These are phyloP conservation scores for Petrea volubilis DNA, from an alignment of 257 asterid species.

Conservation along the genomic window DNA sequence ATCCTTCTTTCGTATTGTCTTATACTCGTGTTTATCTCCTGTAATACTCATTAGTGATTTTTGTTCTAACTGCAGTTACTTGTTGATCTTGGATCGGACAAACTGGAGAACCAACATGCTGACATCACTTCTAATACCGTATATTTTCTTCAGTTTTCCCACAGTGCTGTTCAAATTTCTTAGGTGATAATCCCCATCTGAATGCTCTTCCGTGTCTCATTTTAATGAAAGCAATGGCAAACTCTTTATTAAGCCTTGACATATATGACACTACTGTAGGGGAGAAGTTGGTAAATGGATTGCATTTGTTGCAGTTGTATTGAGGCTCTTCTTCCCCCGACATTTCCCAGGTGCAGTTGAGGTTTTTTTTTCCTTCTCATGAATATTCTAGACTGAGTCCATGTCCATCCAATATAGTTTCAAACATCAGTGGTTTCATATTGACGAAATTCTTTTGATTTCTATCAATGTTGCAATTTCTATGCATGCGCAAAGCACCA, in stretches of 20 bases:
- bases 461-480: too few species aligned
- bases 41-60: neutral
- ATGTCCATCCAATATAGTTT: neutral
- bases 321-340: conserved; percentile 92
- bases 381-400: neutral
- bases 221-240: neutral
- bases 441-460: neutral
- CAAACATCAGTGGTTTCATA: neutral
- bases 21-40: neutral
- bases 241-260: neutral
- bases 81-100: conserved; percentile 88
- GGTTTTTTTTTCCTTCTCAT: neutral
- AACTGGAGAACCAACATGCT: conserved; percentile 93
- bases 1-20: neutral
- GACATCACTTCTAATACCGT: conserved; percentile 75
- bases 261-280: conserved; percentile 46
- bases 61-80: conserved; percentile 50
- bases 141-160: conserved; percentile 81
- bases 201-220: neutral
- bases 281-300: conserved; percentile 94
- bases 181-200: conserved; percentile 40
- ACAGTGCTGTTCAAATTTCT: conserved; percentile 50
- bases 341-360: conserved; percentile 76
- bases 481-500: too few species aligned
- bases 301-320: conserved; percentile 76